A percentile compares a stretch with the other conserved stretches of the same genome.
Conservation (phyloP, 2,329 filamentous ascomycete genomes). For the Colletotrichum horii region DNA sequence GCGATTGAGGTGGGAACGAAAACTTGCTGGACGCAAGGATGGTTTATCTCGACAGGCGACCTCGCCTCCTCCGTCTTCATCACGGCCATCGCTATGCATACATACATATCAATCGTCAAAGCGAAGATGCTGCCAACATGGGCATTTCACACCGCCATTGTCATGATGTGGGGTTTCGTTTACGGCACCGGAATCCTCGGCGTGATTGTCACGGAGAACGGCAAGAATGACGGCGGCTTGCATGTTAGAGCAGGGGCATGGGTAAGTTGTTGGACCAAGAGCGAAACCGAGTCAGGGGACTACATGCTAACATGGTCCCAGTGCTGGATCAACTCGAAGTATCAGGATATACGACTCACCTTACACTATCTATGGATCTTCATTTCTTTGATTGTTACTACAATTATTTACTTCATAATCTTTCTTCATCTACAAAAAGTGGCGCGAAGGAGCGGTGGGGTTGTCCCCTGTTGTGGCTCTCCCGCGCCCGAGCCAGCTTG, state of each 20-base stretch:
- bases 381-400: constrained; percentile 41
- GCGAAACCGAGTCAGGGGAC: neutral
- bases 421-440: constrained; percentile 41
- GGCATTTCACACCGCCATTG: constrained; percentile 54
- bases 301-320: constrained; percentile 25
- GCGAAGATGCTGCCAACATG: constrained; percentile 56
- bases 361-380: constrained; percentile 72
- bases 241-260: constrained; percentile 72
- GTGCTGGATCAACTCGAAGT: constrained; percentile 69
- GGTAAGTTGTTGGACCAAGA: constrained; percentile 39
- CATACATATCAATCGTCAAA: constrained; percentile 66
- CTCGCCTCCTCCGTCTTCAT: constrained; percentile 72
- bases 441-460: constrained; percentile 5
- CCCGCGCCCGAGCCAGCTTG: constrained; percentile 16
- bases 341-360: constrained; percentile 59
- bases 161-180: constrained; percentile 61
- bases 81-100: constrained; percentile 68
- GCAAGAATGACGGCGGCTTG: constrained; percentile 46
- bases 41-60: constrained; percentile 71
- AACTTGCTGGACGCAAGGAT: constrained; percentile 69
- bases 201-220: constrained; percentile 46
- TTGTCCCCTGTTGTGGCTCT: neutral
- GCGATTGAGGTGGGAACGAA: constrained; percentile 57
- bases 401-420: constrained; percentile 44
- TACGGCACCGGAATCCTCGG: constrained; percentile 62